Evolutionary conservation across 257 asterid genomes (phyloP).

Genomic region (Solanum sparsipilum): DNA sequence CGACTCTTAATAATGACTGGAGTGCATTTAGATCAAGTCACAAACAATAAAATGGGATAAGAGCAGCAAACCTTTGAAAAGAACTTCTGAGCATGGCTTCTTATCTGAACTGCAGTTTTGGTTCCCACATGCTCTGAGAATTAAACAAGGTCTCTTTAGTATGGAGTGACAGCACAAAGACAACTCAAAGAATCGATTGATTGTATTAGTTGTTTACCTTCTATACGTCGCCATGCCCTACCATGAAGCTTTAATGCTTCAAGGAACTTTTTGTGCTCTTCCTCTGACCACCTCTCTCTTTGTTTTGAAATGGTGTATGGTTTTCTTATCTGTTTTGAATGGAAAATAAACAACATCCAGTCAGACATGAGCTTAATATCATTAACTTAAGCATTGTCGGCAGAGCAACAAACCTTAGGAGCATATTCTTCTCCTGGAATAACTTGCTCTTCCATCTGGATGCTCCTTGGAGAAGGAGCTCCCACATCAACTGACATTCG

Average conservation of each 20-base stretch:
- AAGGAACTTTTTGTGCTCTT: constrained; percentile 75
- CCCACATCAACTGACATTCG: constrained; percentile 20
- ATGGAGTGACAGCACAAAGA: background rate
- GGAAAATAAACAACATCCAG: background rate
- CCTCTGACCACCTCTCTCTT: constrained; percentile 93
- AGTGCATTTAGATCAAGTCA: constrained; percentile 29
- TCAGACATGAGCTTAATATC: background rate
- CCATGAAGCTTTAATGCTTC: constrained; percentile 88
- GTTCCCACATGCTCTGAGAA: constrained; percentile 77
- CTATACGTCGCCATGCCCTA: constrained; percentile 91
- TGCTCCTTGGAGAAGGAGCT: constrained; percentile 12
- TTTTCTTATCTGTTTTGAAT: constrained; percentile 49
- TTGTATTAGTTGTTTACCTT: constrained; percentile 34
- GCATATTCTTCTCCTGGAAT: constrained; percentile 36
- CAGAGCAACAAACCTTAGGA: constrained; percentile 42
- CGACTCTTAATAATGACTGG: constrained; percentile 18
- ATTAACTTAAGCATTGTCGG: background rate
- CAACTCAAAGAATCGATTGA: background rate
- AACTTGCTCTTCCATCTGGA: constrained; percentile 19
- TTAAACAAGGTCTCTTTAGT: background rate
- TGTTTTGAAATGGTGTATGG: constrained; percentile 89
- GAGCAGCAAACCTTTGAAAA: constrained; percentile 85
- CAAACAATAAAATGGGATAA: constrained; percentile 29
- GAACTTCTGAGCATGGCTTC: constrained; percentile 98
- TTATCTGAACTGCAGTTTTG: constrained; percentile 92